Conservation (phyloP, 2,329 filamentous ascomycete species). For the Trichoderma koningii region DNA sequence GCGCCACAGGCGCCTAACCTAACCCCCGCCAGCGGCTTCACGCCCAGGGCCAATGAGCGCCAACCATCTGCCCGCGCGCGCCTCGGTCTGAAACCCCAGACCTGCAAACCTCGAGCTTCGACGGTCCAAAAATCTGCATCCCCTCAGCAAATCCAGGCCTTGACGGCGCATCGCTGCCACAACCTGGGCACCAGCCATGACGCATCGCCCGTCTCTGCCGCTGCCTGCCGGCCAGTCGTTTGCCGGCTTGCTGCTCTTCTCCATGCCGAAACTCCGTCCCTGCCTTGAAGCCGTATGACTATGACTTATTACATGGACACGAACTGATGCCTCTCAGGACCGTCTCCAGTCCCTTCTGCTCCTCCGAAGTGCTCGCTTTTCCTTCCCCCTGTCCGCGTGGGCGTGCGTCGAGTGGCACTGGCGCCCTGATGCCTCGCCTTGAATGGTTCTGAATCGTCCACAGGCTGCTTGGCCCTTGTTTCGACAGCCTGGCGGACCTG, state of each 20-base stretch:
- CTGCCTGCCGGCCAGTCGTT: slow-evolving; percentile 23
- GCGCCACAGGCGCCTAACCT: neutral
- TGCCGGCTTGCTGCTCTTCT: slow-evolving; percentile 2
- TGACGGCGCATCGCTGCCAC: neutral
- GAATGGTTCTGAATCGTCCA: slow-evolving; percentile 27
- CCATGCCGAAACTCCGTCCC: slow-evolving; percentile 9
- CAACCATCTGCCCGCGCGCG: slow-evolving; percentile 31
- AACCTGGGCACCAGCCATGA: slow-evolving; percentile 4
- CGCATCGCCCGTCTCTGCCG: neutral
- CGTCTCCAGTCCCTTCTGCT: neutral
- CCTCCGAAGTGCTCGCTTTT: neutral
- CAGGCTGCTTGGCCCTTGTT: slow-evolving; percentile 16
- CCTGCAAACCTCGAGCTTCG: slow-evolving; percentile 30
- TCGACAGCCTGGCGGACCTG: slow-evolving; percentile 17
- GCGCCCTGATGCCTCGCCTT: slow-evolving; percentile 18
- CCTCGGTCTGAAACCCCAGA: slow-evolving; percentile 34
- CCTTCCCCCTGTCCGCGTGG: neutral
- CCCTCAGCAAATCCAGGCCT: neutral
- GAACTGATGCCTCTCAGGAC: neutral
- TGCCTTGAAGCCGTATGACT: neutral
- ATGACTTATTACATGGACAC: neutral
- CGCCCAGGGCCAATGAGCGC: slow-evolving; percentile 31
- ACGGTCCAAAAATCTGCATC: neutral
- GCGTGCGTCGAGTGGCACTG: slow-evolving; percentile 30
- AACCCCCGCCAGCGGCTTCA: neutral